Evolutionary conservation across 306 rosid species (phyloP).

Genomic region (Purshia tridentata): DNA sequence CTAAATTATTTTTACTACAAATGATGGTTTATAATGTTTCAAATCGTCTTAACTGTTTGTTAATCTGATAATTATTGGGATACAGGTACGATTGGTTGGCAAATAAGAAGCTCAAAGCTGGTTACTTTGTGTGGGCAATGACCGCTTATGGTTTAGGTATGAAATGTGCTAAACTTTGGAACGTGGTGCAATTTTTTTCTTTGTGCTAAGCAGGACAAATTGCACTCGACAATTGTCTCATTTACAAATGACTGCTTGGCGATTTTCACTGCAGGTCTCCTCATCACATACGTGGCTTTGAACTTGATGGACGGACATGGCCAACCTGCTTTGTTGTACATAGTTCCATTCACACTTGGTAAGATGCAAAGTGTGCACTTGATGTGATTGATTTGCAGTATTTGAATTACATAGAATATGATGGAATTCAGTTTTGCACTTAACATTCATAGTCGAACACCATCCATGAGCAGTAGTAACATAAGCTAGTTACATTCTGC

Average conservation of each 20-base stretch:
- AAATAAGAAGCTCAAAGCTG: constrained; percentile 69
- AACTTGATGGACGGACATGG: constrained; percentile 99
- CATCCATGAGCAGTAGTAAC: background rate
- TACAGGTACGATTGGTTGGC: constrained; percentile 93
- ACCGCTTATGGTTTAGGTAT: constrained; percentile 96
- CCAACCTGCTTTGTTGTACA: constrained; percentile 95
- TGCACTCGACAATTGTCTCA: background rate
- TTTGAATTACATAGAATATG: too few relatives aligned
- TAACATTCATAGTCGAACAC: background rate
- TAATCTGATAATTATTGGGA: constrained; percentile 25
- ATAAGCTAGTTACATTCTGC: constrained; percentile 9
- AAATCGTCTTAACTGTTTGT: constrained; percentile 5
- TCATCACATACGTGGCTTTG: constrained; percentile 88
- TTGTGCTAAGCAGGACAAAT: background rate
- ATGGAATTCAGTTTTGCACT: background rate
- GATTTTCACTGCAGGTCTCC: constrained; percentile 60
- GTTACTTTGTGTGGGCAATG: constrained; percentile 98
- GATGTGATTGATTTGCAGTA: too few relatives aligned
- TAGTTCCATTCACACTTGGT: constrained; percentile 96
- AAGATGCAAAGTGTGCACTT: constrained; percentile 23
- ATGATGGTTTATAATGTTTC: constrained; percentile 14
- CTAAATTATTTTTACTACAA: background rate
- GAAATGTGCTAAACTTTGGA: constrained; percentile 13
- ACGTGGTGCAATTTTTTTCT: background rate
- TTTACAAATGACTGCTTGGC: constrained; percentile 6